A percentile compares a stretch with the other conserved stretches of the same genome.
These are phyloP conservation scores for Craterostigma plantagineum DNA, from an alignment of 257 asterid species.

Conservation along the genomic window DNA sequence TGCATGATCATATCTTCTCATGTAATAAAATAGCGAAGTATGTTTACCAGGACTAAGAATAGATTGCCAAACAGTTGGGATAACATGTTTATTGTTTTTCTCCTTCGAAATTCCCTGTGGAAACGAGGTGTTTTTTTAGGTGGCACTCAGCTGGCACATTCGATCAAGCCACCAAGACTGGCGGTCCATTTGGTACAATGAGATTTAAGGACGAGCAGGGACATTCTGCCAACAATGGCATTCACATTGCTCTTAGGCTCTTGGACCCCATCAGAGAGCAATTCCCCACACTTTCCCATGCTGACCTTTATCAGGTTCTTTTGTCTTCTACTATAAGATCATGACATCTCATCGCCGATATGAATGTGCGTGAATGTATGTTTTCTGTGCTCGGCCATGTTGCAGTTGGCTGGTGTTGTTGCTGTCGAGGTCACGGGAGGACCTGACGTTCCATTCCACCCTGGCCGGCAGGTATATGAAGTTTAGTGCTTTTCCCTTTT, in stretches of 20 bases:
- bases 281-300: slow-evolving; percentile 59
- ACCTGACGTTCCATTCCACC: slow-evolving; percentile 91
- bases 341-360: no score
- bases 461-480: slow-evolving; percentile 75
- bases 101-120: no score
- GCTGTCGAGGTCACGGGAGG: slow-evolving; percentile 96
- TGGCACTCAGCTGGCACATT: slow-evolving; percentile 99
- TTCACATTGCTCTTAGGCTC: slow-evolving; percentile 62
- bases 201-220: slow-evolving; percentile 44
- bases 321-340: no score
- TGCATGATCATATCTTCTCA: no score
- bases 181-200: slow-evolving; percentile 98
- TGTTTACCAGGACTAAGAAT: no score
- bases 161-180: slow-evolving; percentile 50
- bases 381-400: no score
- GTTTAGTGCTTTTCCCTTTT: no score
- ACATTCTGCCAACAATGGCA: slow-evolving; percentile 68
- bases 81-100: no score
- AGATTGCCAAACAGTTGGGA: no score
- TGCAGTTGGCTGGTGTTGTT: slow-evolving; percentile 85
- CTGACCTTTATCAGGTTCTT: slow-evolving; percentile 74
- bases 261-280: slow-evolving; percentile 70
- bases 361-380: not conserved
- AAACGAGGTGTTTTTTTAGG: slow-evolving; percentile 16
- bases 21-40: no score